Percentiles rank a stretch among this genome's conserved stretches.
These are phyloP conservation scores for Penicillium paxilli DNA, from an alignment of 495 filamentous ascomycete genomes.

Conservation along the genomic window DNA sequence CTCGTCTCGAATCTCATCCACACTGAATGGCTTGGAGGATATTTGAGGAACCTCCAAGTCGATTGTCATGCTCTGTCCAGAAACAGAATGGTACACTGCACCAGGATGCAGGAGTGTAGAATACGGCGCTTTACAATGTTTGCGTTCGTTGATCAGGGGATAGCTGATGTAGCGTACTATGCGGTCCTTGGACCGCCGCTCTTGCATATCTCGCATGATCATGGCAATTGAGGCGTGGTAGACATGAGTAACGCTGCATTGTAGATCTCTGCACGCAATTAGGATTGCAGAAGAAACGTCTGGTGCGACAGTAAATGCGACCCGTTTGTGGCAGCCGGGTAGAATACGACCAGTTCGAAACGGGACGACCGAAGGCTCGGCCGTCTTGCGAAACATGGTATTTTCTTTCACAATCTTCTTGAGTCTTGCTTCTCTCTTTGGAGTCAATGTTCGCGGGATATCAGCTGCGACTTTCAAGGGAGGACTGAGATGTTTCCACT, in stretches of 20 bases:
- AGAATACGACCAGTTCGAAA: neutral
- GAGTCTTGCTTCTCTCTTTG: constrained; percentile 4
- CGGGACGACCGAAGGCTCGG: neutral
- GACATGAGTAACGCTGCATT: neutral
- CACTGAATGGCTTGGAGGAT: neutral
- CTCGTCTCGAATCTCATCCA: neutral
- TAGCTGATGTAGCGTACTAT: constrained; percentile 9
- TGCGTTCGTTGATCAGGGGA: constrained; percentile 23
- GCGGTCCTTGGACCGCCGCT: constrained; percentile 4
- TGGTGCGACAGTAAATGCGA: constrained; percentile 12
- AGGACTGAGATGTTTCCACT: constrained; percentile 23
- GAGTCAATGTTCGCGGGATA: constrained; percentile 9
- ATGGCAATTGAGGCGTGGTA: constrained; percentile 26
- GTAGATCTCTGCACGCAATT: constrained; percentile 1
- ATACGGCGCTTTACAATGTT: constrained; percentile 18
- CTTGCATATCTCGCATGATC: constrained; percentile 16
- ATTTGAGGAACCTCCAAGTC: constrained; percentile 18
- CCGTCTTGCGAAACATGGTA: neutral
- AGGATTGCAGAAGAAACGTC: constrained; percentile 1
- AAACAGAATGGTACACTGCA: constrained; percentile 29
- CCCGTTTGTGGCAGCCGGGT: constrained; percentile 24
- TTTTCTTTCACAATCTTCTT: neutral
- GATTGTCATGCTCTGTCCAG: constrained; percentile 19
- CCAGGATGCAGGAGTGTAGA: neutral
- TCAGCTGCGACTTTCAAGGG: constrained; percentile 22